Conservation (phyloP, 805 yeast genomes). For the Blastobotrys chiropterorum region DNA sequence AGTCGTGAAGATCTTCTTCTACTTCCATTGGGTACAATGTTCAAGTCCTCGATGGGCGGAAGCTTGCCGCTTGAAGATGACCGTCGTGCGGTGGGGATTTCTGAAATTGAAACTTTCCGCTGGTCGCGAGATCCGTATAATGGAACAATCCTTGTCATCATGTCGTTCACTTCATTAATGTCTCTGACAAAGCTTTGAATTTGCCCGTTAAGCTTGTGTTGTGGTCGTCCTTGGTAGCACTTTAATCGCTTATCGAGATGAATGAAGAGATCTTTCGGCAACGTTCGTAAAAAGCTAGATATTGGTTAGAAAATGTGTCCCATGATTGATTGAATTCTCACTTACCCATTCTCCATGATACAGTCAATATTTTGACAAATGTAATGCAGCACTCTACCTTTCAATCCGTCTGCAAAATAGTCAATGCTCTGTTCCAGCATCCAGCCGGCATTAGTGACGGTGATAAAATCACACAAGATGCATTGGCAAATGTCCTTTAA, state of each 20-base stretch:
- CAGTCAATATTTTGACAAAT: constrained; percentile 59
- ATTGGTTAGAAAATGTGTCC: constrained; percentile 1
- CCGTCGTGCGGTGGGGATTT: not conserved
- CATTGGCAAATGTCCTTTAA: constrained; percentile 58
- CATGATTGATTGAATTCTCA: not conserved
- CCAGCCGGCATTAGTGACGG: constrained; percentile 52
- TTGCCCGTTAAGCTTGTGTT: not conserved
- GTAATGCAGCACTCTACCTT: constrained; percentile 60
- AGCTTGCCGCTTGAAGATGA: not conserved
- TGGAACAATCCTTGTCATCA: constrained; percentile 15
- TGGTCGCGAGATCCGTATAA: constrained; percentile 9
- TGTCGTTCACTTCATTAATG: constrained; percentile 27
- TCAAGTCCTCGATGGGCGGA: not conserved
- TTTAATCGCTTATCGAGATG: constrained; percentile 11
- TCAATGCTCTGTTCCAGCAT: constrained; percentile 50
- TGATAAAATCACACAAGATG: constrained; percentile 33
- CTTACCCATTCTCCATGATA: constrained; percentile 43
- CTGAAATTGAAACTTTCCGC: not conserved
- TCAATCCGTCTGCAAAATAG: constrained; percentile 47
- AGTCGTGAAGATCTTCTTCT: not conserved
- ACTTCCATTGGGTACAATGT: not conserved
- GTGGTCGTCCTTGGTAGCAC: not conserved
- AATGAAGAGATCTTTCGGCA: constrained; percentile 6
- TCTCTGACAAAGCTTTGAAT: constrained; percentile 28
- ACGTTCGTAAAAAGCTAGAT: constrained; percentile 3